Evolutionary conservation across 768 basidiomycete genomes (phyloP), one percentile per base, ranked within the genome.

Genomic region (Suillus lakei): DNA sequence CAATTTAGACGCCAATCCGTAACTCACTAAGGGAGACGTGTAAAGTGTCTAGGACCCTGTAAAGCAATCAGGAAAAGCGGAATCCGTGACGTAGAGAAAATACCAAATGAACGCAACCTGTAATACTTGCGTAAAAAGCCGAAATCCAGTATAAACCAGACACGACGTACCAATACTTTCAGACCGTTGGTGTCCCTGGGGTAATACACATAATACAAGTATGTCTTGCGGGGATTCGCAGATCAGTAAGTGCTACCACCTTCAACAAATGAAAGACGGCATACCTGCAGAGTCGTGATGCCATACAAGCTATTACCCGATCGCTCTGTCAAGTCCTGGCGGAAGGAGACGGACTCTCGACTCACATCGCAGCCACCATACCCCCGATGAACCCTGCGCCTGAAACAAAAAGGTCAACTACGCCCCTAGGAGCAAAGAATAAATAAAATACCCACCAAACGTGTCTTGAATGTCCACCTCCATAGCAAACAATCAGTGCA

Each of bases 201-300:
- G 59, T 72, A 73, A 64, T 71, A 61, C 16, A 70, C 61, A 53
- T 65, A 73, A 60, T 72, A 73, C 46, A 73, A 65, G 63, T 72
- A 73, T 18, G 72, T 73, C 72, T 73, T 58, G 30, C 10, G 26
- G 48, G 39, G 10, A 8, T 56, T 13, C 34, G 28, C 28, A n/a
- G 38, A 8, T 55, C 34, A 32, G 26, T n/a, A 21, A 7, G 13
- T 2, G 16, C 12, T 26, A 21, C 30, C 23, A 32, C 15, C 5
- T 30, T 32, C 15, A 18, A 30, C 21, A n/a, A 21, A 43, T 10
- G 21, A 43, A 41, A 39, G n/a, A 23, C 10, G 15, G 41, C 66
- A 6, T 30, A 67, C 71, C 64, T 72, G 71, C 58, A 72, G 71
- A 63, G 68, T 72, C 32, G 71, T 72, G 38, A 71, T 55, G 4